Base-by-base conservation (phyloP, 164 flowering plant genomes). In the Tetracentron sinense region DNA sequence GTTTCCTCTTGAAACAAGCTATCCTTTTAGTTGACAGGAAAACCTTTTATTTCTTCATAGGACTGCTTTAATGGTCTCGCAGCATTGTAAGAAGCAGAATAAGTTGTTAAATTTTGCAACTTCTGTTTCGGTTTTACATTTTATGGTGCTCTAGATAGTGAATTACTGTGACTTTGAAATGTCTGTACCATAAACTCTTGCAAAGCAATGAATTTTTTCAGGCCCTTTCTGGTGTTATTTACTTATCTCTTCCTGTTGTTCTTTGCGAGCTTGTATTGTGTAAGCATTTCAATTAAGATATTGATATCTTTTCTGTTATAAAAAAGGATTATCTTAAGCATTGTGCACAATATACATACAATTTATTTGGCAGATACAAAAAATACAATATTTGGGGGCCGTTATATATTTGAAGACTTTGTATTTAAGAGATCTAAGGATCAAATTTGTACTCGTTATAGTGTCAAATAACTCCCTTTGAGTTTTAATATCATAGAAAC, bases 1-100 rank as follows among this genome's bases (percentile, higher is more conserved):
- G 75, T 83, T 63, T 90, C 94, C 65, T 19, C 76, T n/a, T 63
- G 69, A 72, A 59, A 69, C 63, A 47, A 75, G 78, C 61, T 64
- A 71, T 65, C 74, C 55, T 63, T 31, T 63, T 71, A 70, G 75
- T 53, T 78, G 71, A 63, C 42, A 57, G 51, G 31, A 56, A 72
- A 10, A 10, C 14, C 8, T 25, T 26, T 54, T 38, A 21, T 48
- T 46, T 58, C 53, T 33, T 42, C 46, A 27, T 56, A 31, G 30
- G 60, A 42, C 12, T 54, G 60, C 60, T 11, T 58, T 31, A 46
- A 44, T 63, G 59, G 67, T 57, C 38, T 54, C 42, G 10, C 38
- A 33, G 25, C 60, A 60, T 54, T 78, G 79, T 72, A 74, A 76
- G 75, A 74, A 68, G 72, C 63, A 61, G 69, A 68, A 61, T 62